These are phyloP conservation scores for Termitomyces sp. DNA, from an alignment of 768 basidiomycete genomes.

Conservation along the genomic window DNA sequence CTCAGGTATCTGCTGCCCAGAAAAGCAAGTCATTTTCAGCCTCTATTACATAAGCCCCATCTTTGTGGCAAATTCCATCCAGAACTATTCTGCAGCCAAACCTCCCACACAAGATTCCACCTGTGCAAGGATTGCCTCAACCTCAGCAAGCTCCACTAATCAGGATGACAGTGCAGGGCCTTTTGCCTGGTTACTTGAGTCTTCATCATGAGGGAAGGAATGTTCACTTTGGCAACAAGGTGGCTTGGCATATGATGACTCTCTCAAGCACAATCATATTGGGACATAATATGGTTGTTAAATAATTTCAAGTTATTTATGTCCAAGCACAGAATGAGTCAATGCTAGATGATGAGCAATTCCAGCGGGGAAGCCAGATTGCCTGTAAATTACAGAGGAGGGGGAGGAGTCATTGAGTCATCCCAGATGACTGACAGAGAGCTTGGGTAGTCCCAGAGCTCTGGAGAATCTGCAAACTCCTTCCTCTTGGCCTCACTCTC, in stretches of 20 bases:
- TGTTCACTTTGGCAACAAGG: constrained; percentile 24
- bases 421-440: too few relatives aligned
- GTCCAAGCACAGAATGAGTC: too few relatives aligned
- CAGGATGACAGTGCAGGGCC: constrained; percentile 13
- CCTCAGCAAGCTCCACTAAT: constrained; percentile 34
- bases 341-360: too few relatives aligned
- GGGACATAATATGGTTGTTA: too few relatives aligned
- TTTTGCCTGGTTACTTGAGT: constrained; percentile 6
- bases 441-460: too few relatives aligned
- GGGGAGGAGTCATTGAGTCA: too few relatives aligned
- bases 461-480: too few relatives aligned
- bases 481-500: too few relatives aligned
- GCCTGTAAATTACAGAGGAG: too few relatives aligned
- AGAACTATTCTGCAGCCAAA: neutral
- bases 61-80: constrained; percentile 12
- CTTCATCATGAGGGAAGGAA: constrained; percentile 14
- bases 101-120: constrained; percentile 4
- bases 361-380: too few relatives aligned
- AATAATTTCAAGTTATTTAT: too few relatives aligned
- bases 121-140: constrained; percentile 20
- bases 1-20: constrained; percentile 17
- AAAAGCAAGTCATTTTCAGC: constrained; percentile 28
- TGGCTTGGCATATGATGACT: constrained; percentile 30
- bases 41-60: constrained; percentile 29
- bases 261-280: too few relatives aligned